These are phyloP conservation scores for Eimeria acervulina DNA, from an alignment of 169 alveolate genomes.

Conservation along the genomic window DNA sequence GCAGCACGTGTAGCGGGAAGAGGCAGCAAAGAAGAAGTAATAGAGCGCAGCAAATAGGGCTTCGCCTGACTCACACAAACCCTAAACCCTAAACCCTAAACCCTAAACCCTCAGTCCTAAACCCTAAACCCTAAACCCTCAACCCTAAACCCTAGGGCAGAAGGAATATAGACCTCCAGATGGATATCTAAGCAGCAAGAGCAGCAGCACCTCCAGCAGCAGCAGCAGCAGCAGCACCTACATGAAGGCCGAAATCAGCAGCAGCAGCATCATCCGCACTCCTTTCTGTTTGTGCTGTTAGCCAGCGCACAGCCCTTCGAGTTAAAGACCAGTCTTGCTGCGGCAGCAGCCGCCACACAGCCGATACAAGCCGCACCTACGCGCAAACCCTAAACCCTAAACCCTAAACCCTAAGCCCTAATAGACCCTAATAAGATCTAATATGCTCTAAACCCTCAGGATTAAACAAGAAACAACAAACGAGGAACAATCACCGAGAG, in stretches of 20 bases:
- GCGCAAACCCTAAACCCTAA: slow-evolving; percentile 4
- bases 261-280: not conserved
- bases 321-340: slow-evolving; percentile 87
- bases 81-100: slow-evolving; percentile 14
- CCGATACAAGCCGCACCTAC: slow-evolving; percentile 80
- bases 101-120: not conserved
- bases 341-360: slow-evolving; percentile 83
- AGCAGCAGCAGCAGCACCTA: not conserved
- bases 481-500: too few species aligned
- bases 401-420: too few species aligned
- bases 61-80: slow-evolving; percentile 9
- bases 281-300: slow-evolving; percentile 56
- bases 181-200: too few species aligned
- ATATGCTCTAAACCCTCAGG: too few species aligned
- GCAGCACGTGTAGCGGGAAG: slow-evolving; percentile 18
- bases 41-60: not conserved
- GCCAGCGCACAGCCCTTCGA: slow-evolving; percentile 86
- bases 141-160: too few species aligned
- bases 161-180: too few species aligned
- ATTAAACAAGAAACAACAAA: too few species aligned
- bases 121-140: too few species aligned
- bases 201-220: not conserved
- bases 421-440: too few species aligned
- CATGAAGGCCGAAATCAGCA: too few species aligned
- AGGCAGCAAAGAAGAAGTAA: not conserved